Base-by-base conservation (phyloP, 2,329 filamentous ascomycete species). In the Neonectria hederae region DNA sequence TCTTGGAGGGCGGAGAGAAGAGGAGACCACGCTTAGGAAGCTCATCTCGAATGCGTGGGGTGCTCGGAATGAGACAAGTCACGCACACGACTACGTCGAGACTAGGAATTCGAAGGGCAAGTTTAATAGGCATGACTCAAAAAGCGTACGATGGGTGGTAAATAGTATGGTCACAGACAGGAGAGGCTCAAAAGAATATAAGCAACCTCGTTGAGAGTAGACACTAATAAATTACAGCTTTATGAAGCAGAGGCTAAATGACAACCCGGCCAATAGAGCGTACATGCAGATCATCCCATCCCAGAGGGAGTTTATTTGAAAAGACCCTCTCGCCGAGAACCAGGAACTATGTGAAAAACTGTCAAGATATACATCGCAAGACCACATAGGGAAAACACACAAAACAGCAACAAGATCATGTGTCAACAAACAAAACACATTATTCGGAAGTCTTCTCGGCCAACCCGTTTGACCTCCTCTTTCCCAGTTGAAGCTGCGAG, bases 181-280 rank as follows among this genome's bases (percentile, higher is more conserved):
- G 11, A 6, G 7, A 13, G 46, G 17, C 5, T 5, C 19, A 46
- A n/a, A 10, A 30, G 35, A n/a, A n/a, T 38, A 30, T n/a, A 49
- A 19, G 46, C n/a, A 49, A 49, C 46, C 28, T 49, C 46, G 5
- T n/a, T 30, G 17, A 45, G 45, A 76, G 77, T 78, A 80, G 74
- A 80, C 75, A 81, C 75, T 80, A 79, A 72, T 78, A 77, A 78
- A 82, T 81, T 82, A 82, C 79, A 81, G 76, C 75, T 79, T 78
- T 79, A 80, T 75, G 76, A 79, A 80, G 75, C 75, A 77, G 73
- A 79, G 76, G 77, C 77, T 72, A 74, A 74, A 76, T 75, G 70
- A 74, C 74, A 77, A 64, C 71, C 69, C 69, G 64, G 68, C 67
- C 65, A 67, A 65, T 68, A 63, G 61, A 65, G 63, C 61, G 60